phyloP scores from a whole-genome alignment of 148 eudicot genomes.

The Silene latifolia region DNA sequence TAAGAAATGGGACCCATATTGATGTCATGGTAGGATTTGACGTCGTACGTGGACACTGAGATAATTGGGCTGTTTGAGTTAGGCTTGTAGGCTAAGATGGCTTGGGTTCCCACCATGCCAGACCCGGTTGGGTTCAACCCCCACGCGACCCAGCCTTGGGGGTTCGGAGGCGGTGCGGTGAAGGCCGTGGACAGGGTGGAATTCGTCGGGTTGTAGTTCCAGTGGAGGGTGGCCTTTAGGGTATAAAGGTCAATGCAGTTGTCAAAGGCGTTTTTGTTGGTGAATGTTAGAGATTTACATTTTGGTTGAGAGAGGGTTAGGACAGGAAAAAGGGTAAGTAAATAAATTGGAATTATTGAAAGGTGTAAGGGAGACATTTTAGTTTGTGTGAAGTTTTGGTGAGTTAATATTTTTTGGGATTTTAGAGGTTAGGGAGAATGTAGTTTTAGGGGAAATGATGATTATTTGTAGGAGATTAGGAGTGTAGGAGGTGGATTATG shows the following conservation, averaged over 20 bases:
- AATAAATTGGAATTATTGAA: neutral
- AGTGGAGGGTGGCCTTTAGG: conserved; percentile 54
- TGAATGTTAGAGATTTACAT: conserved; percentile 51
- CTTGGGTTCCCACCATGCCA: conserved; percentile 66
- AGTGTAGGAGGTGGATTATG: neutral
- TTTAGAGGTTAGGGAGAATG: neutral
- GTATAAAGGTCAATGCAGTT: conserved; percentile 50
- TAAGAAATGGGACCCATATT: conserved; percentile 30
- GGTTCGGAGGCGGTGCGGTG: conserved; percentile 37
- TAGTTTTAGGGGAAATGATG: conserved; percentile 1
- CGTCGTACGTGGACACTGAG: conserved; percentile 47
- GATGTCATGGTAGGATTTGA: conserved; percentile 33
- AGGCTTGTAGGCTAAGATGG: conserved; percentile 47
- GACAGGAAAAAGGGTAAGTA: neutral
- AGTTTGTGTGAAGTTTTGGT: conserved; percentile 4
- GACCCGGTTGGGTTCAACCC: conserved; percentile 61
- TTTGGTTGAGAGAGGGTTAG: conserved; percentile 30
- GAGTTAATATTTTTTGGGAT: neutral
- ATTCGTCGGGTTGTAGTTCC: conserved; percentile 37
- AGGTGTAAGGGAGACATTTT: conserved; percentile 22
- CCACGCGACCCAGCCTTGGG: conserved; percentile 76
- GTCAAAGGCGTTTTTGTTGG: conserved; percentile 29
- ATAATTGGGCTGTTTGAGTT: conserved; percentile 35
- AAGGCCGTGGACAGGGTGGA: conserved; percentile 62
- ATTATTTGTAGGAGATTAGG: neutral